A percentile compares a stretch with the other conserved stretches of the same genome.
phyloP scores from a whole-genome alignment of 2,329 filamentous ascomycete genomes.

The Hysterium pulicare region DNA sequence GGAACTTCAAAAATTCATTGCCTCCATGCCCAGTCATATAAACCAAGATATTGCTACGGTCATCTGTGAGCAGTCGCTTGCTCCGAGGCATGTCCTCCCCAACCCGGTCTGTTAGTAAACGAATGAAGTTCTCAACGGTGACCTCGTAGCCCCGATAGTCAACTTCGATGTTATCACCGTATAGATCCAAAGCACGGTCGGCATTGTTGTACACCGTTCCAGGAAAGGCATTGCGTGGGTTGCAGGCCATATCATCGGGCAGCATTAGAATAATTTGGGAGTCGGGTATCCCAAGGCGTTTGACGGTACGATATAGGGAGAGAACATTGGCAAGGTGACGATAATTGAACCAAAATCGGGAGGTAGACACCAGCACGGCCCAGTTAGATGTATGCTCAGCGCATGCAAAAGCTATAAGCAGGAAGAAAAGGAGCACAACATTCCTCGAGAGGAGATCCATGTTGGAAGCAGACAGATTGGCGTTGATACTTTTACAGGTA shows the following conservation, averaged over 20 bases:
- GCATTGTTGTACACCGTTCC: conserved; percentile 98
- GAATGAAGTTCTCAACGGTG: conserved; percentile 97
- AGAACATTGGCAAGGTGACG: conserved; percentile 96
- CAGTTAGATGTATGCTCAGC: conserved; percentile 95
- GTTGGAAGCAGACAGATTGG: neutral
- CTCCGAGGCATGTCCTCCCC: conserved; percentile 92
- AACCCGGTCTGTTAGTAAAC: conserved; percentile 88
- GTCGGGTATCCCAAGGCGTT: conserved; percentile 94
- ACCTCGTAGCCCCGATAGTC: conserved; percentile 98
- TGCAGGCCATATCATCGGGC: conserved; percentile 99
- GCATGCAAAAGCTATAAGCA: conserved; percentile 34
- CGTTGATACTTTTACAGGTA: neutral
- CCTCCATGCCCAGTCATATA: conserved; percentile 99
- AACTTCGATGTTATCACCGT: conserved; percentile 98
- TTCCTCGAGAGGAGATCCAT: neutral
- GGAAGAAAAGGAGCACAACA: conserved; percentile 14
- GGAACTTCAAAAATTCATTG: conserved; percentile 97
- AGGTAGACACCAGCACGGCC: conserved; percentile 98
- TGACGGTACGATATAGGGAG: conserved; percentile 95
- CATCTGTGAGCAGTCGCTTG: conserved; percentile 90
- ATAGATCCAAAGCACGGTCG: conserved; percentile 89
- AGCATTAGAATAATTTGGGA: conserved; percentile 99
- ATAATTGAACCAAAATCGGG: conserved; percentile 99
- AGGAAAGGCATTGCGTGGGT: conserved; percentile 95
- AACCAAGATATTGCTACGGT: conserved; percentile 92